These are phyloP conservation scores for Verticillium alfalfae DNA, from an alignment of 2,329 filamentous ascomycete genomes.

Conservation along the genomic window DNA sequence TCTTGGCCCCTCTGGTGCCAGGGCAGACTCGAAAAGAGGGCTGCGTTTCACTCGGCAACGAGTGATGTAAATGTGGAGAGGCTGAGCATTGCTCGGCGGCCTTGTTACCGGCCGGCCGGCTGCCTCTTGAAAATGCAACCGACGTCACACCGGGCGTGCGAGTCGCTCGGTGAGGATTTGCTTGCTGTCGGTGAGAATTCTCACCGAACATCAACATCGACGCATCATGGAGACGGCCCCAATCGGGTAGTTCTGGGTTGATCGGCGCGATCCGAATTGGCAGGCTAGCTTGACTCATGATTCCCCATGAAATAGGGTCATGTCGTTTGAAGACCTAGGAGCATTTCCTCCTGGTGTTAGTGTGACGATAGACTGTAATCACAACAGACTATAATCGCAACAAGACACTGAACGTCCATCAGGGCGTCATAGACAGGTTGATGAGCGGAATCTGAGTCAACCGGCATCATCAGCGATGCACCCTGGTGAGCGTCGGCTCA, in stretches of 20 bases:
- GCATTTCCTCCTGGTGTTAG: background rate
- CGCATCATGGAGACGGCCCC: background rate
- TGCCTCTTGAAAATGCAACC: background rate
- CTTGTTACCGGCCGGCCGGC: no score
- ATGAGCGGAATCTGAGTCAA: background rate
- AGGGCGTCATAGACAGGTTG: constrained; percentile 10
- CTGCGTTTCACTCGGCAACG: background rate
- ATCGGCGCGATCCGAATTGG: background rate
- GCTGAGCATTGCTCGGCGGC: background rate
- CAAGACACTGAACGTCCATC: constrained; percentile 1
- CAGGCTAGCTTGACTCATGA: background rate
- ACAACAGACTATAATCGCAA: no score
- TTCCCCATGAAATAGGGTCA: background rate
- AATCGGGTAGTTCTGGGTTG: background rate
- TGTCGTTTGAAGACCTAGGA: background rate
- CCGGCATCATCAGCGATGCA: background rate
- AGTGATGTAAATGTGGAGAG: constrained; percentile 4
- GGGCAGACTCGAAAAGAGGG: background rate
- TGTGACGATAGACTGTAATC: no score
- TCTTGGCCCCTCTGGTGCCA: background rate
- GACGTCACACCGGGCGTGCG: background rate
- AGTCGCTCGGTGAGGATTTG: no score
- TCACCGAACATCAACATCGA: no score
- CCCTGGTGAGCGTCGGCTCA: background rate
- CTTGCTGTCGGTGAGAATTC: no score